phyloP scores from a whole-genome alignment of 192 early-diverging fungal species.

The Coemansia sp. region DNA sequence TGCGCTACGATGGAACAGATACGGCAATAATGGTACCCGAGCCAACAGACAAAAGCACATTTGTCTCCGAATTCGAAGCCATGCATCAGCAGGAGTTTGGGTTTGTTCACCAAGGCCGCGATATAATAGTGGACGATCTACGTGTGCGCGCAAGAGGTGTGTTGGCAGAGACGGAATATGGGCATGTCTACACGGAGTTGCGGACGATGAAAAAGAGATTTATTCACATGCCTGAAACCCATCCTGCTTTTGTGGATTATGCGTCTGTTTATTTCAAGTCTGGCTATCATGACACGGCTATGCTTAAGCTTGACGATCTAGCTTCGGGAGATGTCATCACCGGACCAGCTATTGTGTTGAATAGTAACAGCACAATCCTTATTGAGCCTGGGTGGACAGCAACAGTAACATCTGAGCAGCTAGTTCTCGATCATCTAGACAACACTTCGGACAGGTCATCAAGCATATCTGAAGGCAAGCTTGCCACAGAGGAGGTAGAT shows the following conservation, averaged over 20 bases:
- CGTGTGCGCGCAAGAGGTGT: constrained; percentile 83
- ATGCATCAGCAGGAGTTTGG: constrained; percentile 94
- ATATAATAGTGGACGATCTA: constrained; percentile 87
- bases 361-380: constrained; percentile 83
- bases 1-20: constrained; percentile 94
- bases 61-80: constrained; percentile 64
- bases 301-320: constrained; percentile 68
- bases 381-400: constrained; percentile 82
- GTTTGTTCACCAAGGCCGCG: constrained; percentile 80
- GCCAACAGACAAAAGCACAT: constrained; percentile 56
- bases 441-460: not conserved
- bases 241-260: constrained; percentile 43
- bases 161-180: constrained; percentile 12
- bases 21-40: constrained; percentile 87
- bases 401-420: constrained; percentile 68
- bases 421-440: constrained; percentile 48
- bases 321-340: constrained; percentile 64
- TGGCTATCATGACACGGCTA: constrained; percentile 65
- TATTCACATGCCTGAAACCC: constrained; percentile 1
- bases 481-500: constrained; percentile 63
- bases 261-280: constrained; percentile 81
- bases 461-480: not conserved
- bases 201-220: not conserved
- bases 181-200: constrained; percentile 60
- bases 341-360: constrained; percentile 91